Base-by-base conservation (phyloP, 2,329 filamentous ascomycete genomes). In the Epichloe typhina region DNA sequence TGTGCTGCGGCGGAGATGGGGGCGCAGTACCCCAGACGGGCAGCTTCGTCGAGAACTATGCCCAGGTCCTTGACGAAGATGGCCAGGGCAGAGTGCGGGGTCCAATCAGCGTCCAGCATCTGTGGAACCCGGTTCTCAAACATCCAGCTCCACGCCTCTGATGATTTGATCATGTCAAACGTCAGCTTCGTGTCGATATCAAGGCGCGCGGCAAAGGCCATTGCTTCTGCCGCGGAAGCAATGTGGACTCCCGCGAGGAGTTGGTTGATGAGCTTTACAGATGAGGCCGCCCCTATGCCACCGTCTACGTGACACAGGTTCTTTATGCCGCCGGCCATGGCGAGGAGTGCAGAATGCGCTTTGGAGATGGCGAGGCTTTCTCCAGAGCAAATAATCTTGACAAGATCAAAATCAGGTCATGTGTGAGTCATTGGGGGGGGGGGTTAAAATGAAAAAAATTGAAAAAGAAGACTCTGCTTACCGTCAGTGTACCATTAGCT, bases 161-260 rank as follows among this genome's bases (percentile, higher is more conserved):
- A 62, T 31, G 60, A 59, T 8, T 71, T 65, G 39, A 79, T 69
- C 15, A 72, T 65, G 3, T 79, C 74, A 50, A 65, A 69, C 5
- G 77, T 64, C 3, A 68, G 62, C 50, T 70, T 64, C 0, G 75
- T 72, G 51, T 80, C 73, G 26, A 80, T 57, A 0, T 75, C 76
- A 4, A 78, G 66, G 9, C 70, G 69, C 3, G 73, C 72, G 2
- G 72, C 76, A 47, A 81, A 71, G 0, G 75, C 74, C 68, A 80
- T 77, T 0, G 74, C 75, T 61, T 82, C 79, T 15, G 70, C 71
- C 3, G 76, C 70, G 0, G 73, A 66, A 8, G 75, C 69, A 45
- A 82, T 79, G 58, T 82, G 77, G 4, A 79, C 74, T 2, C 75
- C 77, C 0, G 76, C 75, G 41, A 82, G 71, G 4, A 80, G 69